Base-by-base conservation (phyloP, 2,329 filamentous ascomycete genomes). In the Monosporascus sp. region DNA sequence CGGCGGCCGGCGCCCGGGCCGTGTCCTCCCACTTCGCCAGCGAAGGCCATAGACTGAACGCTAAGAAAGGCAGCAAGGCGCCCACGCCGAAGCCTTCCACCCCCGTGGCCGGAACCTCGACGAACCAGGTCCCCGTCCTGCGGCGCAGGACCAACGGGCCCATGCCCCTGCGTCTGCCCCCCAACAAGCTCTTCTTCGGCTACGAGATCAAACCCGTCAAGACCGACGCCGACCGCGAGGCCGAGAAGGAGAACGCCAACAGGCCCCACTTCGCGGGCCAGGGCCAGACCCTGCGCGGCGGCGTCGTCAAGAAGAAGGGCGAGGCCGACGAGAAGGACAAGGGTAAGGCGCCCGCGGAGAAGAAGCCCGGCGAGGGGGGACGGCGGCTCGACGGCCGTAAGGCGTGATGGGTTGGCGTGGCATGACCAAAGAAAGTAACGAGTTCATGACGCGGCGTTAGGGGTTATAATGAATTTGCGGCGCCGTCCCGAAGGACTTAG, bases 121-220 rank as follows among this genome's bases (percentile, higher is more conserved):
- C 75, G 62, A 58, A 74, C 68, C 18, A 50, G 61, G 64, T 36
- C 37, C 57, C 60, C 14, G 51, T 64, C 24, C 71, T 71, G n/a
- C 72, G 63, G 53, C 72, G 70, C 56, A 71, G 81, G 56, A 85
- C 79, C 15, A 91, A 93, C 59, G 92, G 91, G 0, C 91, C 93
- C 0, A 89, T 94, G 67, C 91, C 93, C 3, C 79, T 99, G 7
- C 82, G 94, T 27, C 70, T 99, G 50, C 82, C 90, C 0, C 87
- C 89, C 0, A 94, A 94, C 64, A 96, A 97, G 72, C 78, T 99
- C 5, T 99, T 99, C 77, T 96, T 99, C 59, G 94, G 94, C 3
- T 99, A 97, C 65, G 88, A 96, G 65, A 81, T 96, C 67, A 96
- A 88, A 70, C 93, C 93, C 0, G 78, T 95, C 43, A 92, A 90